phyloP scores from a whole-genome alignment of 2,329 filamentous ascomycete species.

The Aspergillus quadricinctus region DNA sequence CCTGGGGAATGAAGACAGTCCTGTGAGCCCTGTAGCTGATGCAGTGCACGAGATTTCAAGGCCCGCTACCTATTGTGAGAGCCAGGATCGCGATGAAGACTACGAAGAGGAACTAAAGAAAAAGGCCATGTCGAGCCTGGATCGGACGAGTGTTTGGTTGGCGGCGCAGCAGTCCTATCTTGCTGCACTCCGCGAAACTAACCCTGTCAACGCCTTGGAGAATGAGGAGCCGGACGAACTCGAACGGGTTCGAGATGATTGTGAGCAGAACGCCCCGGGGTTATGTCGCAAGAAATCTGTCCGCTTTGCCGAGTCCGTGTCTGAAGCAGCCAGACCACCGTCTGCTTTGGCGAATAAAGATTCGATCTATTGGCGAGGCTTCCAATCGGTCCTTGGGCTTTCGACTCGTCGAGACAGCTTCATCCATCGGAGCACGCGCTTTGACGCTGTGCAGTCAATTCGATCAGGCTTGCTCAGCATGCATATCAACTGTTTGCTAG shows the following conservation, averaged over 20 bases:
- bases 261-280: constrained; percentile 12
- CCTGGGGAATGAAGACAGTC: constrained; percentile 21
- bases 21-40: constrained; percentile 21
- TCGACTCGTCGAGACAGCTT: constrained; percentile 70
- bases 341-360: constrained; percentile 54
- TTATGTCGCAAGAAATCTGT: constrained; percentile 25
- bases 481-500: constrained; percentile 76
- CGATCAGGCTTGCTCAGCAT: constrained; percentile 67
- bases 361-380: constrained; percentile 83
- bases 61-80: constrained; percentile 56
- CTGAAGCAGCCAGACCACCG: constrained; percentile 40
- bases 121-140: constrained; percentile 67
- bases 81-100: constrained; percentile 63
- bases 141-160: constrained; percentile 84
- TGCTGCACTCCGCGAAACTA: constrained; percentile 57
- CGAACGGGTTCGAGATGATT: constrained; percentile 15
- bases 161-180: constrained; percentile 75
- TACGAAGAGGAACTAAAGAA: constrained; percentile 71
- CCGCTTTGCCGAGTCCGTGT: constrained; percentile 29
- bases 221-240: constrained; percentile 18
- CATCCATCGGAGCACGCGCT: constrained; percentile 76
- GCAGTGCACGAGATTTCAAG: constrained; percentile 52
- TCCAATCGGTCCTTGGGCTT: constrained; percentile 67
- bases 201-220: constrained; percentile 44
- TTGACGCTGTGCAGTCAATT: constrained; percentile 81